These are phyloP conservation scores for Nicotiana tomentosiformis DNA, from an alignment of 257 asterid species.

Conservation along the genomic window DNA sequence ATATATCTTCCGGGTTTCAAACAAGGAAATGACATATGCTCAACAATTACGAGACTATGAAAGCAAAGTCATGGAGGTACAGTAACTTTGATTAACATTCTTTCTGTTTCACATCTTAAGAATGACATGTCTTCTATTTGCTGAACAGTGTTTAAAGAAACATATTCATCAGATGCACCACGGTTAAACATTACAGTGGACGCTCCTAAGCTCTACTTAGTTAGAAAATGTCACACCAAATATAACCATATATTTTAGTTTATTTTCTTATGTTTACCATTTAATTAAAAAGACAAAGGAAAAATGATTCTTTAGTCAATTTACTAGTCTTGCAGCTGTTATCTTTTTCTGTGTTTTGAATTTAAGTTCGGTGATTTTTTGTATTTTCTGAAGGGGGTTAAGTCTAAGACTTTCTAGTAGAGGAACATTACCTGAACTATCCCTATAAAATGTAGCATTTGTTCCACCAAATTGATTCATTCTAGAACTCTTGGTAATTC, in stretches of 20 bases:
- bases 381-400: background rate
- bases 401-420: background rate
- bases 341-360: background rate
- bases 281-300: background rate
- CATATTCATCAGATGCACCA: background rate
- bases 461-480: background rate
- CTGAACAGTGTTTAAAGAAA: background rate
- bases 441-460: background rate
- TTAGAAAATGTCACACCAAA: background rate
- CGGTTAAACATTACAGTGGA: background rate
- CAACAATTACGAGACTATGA: slow-evolving; percentile 89
- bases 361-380: background rate
- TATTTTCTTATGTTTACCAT: background rate
- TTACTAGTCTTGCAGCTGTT: background rate
- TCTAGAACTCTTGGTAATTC: background rate
- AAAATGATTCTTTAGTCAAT: background rate
- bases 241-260: background rate
- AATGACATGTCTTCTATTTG: background rate
- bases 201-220: background rate
- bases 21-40: slow-evolving; percentile 97
- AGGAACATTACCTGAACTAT: background rate
- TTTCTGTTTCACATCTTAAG: background rate
- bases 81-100: background rate
- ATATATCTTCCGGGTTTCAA: slow-evolving; percentile 86
- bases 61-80: slow-evolving; percentile 90